Evolutionary conservation across 139 green algal species (phyloP).

Genomic region (Microglena sp.): DNA sequence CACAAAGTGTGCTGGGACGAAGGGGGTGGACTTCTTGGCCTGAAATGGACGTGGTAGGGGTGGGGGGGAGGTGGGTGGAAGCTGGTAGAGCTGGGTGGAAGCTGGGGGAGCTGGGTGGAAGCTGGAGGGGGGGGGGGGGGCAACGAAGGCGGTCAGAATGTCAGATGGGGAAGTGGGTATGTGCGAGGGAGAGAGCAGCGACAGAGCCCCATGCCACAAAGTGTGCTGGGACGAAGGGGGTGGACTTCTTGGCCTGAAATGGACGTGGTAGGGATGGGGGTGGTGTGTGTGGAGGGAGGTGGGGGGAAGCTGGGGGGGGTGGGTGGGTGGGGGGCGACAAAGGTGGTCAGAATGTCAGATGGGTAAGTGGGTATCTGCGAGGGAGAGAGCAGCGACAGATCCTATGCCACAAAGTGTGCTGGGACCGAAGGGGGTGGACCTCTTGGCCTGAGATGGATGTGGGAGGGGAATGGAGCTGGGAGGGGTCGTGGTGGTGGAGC

Average conservation of each 20-base stretch:
- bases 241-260: constrained; percentile 29
- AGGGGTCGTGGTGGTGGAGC: too few relatives aligned
- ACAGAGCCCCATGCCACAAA: constrained; percentile 42
- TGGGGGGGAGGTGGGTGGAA: too few relatives aligned
- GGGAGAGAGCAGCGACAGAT: not conserved
- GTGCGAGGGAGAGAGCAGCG: constrained; percentile 10
- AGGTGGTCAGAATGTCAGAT: not conserved
- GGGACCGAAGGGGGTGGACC: constrained; percentile 37
- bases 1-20: constrained; percentile 26
- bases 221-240: constrained; percentile 44
- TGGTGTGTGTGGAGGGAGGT: not conserved
- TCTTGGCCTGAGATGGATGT: constrained; percentile 34
- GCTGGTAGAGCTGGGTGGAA: too few relatives aligned
- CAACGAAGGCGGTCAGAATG: not conserved
- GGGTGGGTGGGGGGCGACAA: too few relatives aligned
- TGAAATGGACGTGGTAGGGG: too few relatives aligned
- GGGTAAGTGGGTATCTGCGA: not conserved
- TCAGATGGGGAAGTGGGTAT: constrained; percentile 4
- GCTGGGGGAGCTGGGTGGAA: not conserved
- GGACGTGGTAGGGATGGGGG: not conserved
- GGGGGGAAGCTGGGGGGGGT: not conserved
- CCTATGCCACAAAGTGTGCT: constrained; percentile 46
- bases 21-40: not conserved
- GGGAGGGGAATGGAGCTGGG: not conserved
- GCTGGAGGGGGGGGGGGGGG: not conserved